Base-by-base conservation (phyloP, 1,284 basidiomycete species). In the Cryptococcus maquisensis region DNA sequence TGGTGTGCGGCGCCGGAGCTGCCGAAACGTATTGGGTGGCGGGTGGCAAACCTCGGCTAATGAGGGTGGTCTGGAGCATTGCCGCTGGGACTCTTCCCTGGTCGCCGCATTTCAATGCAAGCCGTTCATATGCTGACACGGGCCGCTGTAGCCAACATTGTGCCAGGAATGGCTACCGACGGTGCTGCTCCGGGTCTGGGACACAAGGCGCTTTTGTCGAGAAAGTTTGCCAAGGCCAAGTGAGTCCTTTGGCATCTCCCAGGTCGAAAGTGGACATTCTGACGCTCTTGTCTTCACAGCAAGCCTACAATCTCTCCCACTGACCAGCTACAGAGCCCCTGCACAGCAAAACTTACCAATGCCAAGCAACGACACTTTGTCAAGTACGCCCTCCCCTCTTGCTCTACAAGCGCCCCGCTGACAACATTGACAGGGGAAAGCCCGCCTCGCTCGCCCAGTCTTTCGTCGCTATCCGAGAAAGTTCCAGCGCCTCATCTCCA, bases 281-380 rank as follows among this genome's bases (percentile, higher is more conserved):
- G 18, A 41, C 51, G 9, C n/a, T n/a, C 24, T 20, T n/a, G 23
- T n/a, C 28, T 45, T n/a, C 12, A 21, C 69, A 90, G 90, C 68
- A 91, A 91, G 73, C 85, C 88, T 9, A 83, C 82, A 44, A 79
- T 91, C 62, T 95, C 92, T 15, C 93, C 93, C 6, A 95, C 93
- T 9, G 93, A 97, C 75, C 89, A 88, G 68, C 80, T 96, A 74
- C 84, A 95, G 81, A 94, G 91, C 4, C 93, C 93, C 1, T 85
- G 85, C 72, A 88, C 90, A 5, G 86, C 90, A 77, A 96, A 95
- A 76, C 82, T 96, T 52, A 86, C 81, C 50, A 86, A 87, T 20
- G 86, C 87, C 3, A 93, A 86, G 81, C 91, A 93, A 81, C 91
- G 91, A 75, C 89, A 90, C 66, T 96, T 94, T 68, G 79, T 77